phyloP scores from a whole-genome alignment of 495 filamentous ascomycete genomes.

The Penicillium argentinense region DNA sequence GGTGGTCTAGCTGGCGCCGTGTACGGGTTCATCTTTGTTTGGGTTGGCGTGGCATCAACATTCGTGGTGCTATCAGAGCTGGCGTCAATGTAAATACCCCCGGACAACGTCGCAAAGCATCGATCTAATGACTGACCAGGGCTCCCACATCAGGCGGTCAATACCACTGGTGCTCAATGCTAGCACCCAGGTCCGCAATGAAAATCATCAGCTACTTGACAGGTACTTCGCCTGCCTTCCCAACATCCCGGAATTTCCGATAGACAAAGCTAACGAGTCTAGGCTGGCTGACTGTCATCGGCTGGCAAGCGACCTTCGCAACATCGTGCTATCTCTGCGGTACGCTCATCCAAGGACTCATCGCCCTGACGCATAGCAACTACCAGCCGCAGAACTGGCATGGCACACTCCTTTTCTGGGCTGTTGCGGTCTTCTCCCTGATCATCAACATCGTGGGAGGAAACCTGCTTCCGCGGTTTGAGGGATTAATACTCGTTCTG shows the following conservation, averaged over 20 bases:
- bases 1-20: slow-evolving; percentile 54
- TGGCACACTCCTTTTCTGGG: slow-evolving; percentile 45
- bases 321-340: slow-evolving; percentile 42
- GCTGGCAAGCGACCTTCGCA: slow-evolving; percentile 45
- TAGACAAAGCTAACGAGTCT: background rate
- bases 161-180: slow-evolving; percentile 54
- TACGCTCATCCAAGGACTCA: slow-evolving; percentile 42
- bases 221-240: slow-evolving; percentile 24
- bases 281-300: slow-evolving; percentile 48
- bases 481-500: slow-evolving; percentile 46
- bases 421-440: slow-evolving; percentile 33
- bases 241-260: background rate
- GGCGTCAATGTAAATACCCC: slow-evolving; percentile 37
- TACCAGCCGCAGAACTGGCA: slow-evolving; percentile 44
- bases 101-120: background rate
- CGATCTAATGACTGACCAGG: slow-evolving; percentile 17
- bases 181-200: slow-evolving; percentile 38
- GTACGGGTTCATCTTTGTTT: slow-evolving; percentile 52
- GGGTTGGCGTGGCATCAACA: slow-evolving; percentile 34
- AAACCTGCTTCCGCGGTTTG: slow-evolving; percentile 43
- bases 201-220: slow-evolving; percentile 50
- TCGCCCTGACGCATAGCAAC: slow-evolving; percentile 30
- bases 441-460: slow-evolving; percentile 43
- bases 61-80: slow-evolving; percentile 40
- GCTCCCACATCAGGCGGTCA: slow-evolving; percentile 52